Evolutionary conservation across 768 basidiomycete species (phyloP).

Genomic region (Auriscalpium orientale): DNA sequence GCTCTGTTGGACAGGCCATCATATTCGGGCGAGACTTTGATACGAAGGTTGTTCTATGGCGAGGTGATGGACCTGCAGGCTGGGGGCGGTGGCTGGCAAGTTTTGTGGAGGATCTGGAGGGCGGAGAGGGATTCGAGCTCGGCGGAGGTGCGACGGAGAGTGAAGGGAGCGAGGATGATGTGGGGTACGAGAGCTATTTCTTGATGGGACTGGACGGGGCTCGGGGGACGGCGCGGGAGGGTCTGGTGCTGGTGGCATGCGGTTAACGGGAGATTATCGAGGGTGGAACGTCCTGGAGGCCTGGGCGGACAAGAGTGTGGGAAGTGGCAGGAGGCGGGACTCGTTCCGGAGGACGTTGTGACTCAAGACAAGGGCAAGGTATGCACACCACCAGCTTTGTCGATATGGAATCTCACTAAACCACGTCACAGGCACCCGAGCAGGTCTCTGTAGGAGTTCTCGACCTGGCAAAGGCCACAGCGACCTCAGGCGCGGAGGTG

Average conservation of each 20-base stretch:
- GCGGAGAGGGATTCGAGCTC: conserved; percentile 81
- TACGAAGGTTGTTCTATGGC: conserved; percentile 91
- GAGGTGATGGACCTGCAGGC: conserved; percentile 82
- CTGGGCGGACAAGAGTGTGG: conserved; percentile 84
- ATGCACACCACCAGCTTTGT: conserved; percentile 13
- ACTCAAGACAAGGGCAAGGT: conserved; percentile 45
- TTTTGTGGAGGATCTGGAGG: conserved; percentile 90
- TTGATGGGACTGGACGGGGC: conserved; percentile 69
- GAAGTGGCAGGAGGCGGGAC: conserved; percentile 77
- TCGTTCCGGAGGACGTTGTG: conserved; percentile 39
- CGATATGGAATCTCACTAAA: not conserved
- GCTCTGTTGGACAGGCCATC: conserved; percentile 85
- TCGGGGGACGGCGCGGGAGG: conserved; percentile 76
- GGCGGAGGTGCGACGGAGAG: conserved; percentile 41
- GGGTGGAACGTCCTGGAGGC: conserved; percentile 93
- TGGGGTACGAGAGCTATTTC: conserved; percentile 86
- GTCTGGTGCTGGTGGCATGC: conserved; percentile 57
- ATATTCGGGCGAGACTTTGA: conserved; percentile 99
- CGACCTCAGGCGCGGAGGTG: conserved; percentile 37
- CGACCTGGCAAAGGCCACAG: conserved; percentile 20
- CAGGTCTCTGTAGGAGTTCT: conserved; percentile 37
- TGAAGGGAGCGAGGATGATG: conserved; percentile 73
- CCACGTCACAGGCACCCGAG: conserved; percentile 30
- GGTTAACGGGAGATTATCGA: conserved; percentile 77
- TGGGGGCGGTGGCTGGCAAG: conserved; percentile 93